phyloP scores from a whole-genome alignment of 1,139 yeast species.

The Blastobotrys aristatus region DNA sequence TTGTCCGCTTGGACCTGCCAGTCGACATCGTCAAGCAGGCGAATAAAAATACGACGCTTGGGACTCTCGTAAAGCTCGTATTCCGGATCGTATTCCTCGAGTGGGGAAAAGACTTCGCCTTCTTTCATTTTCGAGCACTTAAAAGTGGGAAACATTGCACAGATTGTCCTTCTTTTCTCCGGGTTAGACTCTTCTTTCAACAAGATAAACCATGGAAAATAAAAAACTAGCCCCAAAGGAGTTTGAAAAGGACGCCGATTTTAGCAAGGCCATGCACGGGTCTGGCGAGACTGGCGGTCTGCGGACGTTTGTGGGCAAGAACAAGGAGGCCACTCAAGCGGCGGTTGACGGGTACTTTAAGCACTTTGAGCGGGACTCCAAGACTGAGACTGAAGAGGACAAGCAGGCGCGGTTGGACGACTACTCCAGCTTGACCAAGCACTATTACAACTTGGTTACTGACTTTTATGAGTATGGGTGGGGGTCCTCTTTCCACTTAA shows the following conservation, averaged over 20 bases:
- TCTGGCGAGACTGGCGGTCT: conserved; percentile 63
- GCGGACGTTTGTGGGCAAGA: conserved; percentile 70
- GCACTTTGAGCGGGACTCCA: conserved; percentile 72
- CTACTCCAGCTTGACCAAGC: conserved; percentile 87
- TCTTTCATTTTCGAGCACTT: too few species aligned
- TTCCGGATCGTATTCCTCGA: too few species aligned
- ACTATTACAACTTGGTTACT: conserved; percentile 93
- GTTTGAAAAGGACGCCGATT: conserved; percentile 43
- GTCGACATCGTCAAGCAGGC: conserved; percentile 48
- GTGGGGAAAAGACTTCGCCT: too few species aligned
- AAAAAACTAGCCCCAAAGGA: conserved; percentile 37
- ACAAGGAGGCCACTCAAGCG: conserved; percentile 69
- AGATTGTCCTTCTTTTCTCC: neutral
- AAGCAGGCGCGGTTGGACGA: conserved; percentile 10
- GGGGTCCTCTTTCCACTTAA: conserved; percentile 99
- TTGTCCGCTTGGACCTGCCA: conserved; percentile 56
- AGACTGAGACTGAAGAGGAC: conserved; percentile 10
- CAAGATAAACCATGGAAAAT: conserved; percentile 1
- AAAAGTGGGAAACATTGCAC: neutral
- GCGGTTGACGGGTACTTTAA: conserved; percentile 90
- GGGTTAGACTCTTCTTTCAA: neutral
- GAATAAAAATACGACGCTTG: conserved; percentile 53
- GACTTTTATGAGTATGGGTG: conserved; percentile 98
- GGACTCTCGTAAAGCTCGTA: conserved; percentile 47
- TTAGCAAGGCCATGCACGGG: conserved; percentile 86